phyloP scores from a whole-genome alignment of 805 yeast genomes.

The Isabelozyma pseudorhagii region DNA sequence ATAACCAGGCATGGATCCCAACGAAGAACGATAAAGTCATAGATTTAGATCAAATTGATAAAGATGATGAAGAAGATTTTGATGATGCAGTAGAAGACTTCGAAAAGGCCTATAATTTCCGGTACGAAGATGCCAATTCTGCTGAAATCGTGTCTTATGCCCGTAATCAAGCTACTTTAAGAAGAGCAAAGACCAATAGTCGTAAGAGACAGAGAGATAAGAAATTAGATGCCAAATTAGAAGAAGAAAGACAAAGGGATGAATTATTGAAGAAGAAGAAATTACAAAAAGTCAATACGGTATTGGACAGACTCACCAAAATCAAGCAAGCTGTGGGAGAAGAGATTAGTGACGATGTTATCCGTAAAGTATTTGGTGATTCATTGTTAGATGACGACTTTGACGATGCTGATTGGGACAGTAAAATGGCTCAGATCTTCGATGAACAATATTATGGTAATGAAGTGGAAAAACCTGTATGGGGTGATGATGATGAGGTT shows the following conservation, averaged over 20 bases:
- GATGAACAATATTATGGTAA: constrained; percentile 75
- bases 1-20: constrained; percentile 88
- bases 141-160: constrained; percentile 94
- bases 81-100: constrained; percentile 89
- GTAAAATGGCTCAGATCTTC: constrained; percentile 77
- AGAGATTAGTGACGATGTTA: constrained; percentile 55
- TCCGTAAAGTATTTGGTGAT: constrained; percentile 67
- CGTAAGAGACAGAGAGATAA: constrained; percentile 82
- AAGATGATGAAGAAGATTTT: constrained; percentile 75
- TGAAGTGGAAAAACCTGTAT: constrained; percentile 39
- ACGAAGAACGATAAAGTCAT: constrained; percentile 57
- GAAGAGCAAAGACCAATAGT: constrained; percentile 71
- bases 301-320: constrained; percentile 65
- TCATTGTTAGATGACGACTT: constrained; percentile 82
- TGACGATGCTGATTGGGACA: constrained; percentile 89
- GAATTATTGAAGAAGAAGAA: constrained; percentile 67
- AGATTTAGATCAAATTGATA: constrained; percentile 47
- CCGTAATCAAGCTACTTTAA: constrained; percentile 86
- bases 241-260: constrained; percentile 53
- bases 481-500: constrained; percentile 33
- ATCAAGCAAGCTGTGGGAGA: constrained; percentile 69
- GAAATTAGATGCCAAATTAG: constrained; percentile 51
- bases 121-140: constrained; percentile 89
- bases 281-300: constrained; percentile 70
- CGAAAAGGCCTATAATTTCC: constrained; percentile 90